Evolutionary conservation across 306 rosid genomes (phyloP).

Genomic region (Vigna angularis): DNA sequence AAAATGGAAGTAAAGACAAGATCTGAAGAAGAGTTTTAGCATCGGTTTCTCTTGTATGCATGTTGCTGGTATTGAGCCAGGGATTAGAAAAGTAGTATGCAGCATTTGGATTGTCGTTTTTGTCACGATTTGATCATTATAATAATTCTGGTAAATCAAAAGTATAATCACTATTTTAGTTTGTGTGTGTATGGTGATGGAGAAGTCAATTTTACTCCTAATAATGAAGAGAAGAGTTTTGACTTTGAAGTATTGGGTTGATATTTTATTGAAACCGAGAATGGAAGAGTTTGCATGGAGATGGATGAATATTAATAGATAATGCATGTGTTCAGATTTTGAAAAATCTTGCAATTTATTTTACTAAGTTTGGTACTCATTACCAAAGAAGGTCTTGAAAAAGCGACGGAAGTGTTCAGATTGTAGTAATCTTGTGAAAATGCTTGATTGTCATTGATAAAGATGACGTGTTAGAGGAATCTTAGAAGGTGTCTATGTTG

Average conservation of each 20-base stretch:
- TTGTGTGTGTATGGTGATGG: conserved; percentile 33
- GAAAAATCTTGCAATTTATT: not conserved
- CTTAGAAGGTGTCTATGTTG: too few species aligned
- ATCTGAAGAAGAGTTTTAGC: conserved; percentile 15
- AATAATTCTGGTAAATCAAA: conserved; percentile 5
- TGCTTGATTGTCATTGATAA: not conserved
- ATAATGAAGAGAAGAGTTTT: conserved; percentile 13
- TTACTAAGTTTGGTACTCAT: not conserved
- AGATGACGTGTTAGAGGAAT: not conserved
- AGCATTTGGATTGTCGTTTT: conserved; percentile 23
- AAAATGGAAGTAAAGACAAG: conserved; percentile 15
- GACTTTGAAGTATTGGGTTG: conserved; percentile 20
- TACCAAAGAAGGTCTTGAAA: not conserved
- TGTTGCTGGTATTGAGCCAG: conserved; percentile 5
- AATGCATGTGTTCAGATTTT: conserved; percentile 1
- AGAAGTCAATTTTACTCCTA: conserved; percentile 31
- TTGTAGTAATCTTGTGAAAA: not conserved
- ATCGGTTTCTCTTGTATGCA: conserved; percentile 6
- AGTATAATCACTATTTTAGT: conserved; percentile 10
- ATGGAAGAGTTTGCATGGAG: conserved; percentile 11
- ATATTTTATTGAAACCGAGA: conserved; percentile 19
- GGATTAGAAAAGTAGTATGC: not conserved
- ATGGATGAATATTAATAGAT: too few species aligned
- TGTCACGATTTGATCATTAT: conserved; percentile 10
- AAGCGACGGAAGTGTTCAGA: not conserved